Percentiles rank a stretch among this genome's conserved stretches.
Evolutionary conservation across 768 basidiomycete genomes (phyloP).

Genomic region (Nidularia pulvinata): DNA sequence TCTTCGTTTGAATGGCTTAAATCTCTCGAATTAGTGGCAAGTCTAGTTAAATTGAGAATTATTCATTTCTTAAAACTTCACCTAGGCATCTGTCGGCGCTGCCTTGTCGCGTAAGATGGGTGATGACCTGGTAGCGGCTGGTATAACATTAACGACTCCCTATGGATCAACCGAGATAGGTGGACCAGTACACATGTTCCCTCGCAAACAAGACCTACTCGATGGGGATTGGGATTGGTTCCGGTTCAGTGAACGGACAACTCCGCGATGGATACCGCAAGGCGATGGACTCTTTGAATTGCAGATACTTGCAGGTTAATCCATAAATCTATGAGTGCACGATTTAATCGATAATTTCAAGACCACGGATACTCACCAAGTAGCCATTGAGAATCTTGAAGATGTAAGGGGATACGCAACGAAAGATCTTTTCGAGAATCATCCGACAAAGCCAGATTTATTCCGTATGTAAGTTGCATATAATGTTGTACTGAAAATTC

Average conservation of each 20-base stretch:
- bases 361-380: conserved; percentile 13
- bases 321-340: too few relatives aligned
- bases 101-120: conserved; percentile 24
- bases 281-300: conserved; percentile 29
- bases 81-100: conserved; percentile 16
- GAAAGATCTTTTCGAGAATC: conserved; percentile 29
- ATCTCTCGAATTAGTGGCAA: conserved; percentile 17
- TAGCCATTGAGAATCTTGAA: conserved; percentile 25
- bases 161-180: conserved; percentile 28
- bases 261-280: conserved; percentile 25
- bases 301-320: conserved; percentile 17
- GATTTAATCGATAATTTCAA: too few relatives aligned
- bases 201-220: conserved; percentile 7
- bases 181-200: conserved; percentile 1
- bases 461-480: conserved; percentile 25
- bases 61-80: too few relatives aligned
- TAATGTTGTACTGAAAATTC: too few relatives aligned
- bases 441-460: conserved; percentile 28
- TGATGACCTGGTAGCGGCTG: conserved; percentile 16
- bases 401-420: conserved; percentile 32
- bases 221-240: conserved; percentile 23
- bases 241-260: conserved; percentile 14
- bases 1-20: conserved; percentile 18
- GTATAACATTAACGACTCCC: conserved; percentile 14
- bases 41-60: background rate